A percentile compares a stretch with the other conserved stretches of the same genome.
Evolutionary conservation across 208 protist genomes (phyloP).

Genomic region (Tritrichomonas foetus): DNA sequence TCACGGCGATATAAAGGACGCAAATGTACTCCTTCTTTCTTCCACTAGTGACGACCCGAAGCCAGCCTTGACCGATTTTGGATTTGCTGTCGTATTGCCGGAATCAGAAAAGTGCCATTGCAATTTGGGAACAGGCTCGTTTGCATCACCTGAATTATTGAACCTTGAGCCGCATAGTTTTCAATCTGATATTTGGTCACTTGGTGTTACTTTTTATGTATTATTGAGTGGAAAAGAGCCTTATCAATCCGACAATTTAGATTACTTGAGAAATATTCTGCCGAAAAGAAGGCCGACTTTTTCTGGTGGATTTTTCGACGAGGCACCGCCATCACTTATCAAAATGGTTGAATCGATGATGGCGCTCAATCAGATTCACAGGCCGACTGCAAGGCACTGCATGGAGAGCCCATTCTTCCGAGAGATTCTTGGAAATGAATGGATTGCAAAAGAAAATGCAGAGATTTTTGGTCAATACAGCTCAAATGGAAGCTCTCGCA

Average conservation of each 20-base stretch:
- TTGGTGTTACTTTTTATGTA: background rate
- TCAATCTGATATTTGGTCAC: background rate
- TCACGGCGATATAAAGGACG: background rate
- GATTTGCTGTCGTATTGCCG: background rate
- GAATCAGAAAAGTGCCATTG: background rate
- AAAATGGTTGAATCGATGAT: background rate
- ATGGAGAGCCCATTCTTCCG: background rate
- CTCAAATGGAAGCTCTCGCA: too few species aligned
- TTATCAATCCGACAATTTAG: background rate
- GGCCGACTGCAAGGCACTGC: background rate
- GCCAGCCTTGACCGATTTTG: background rate
- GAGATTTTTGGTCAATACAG: too few species aligned
- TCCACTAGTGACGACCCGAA: background rate
- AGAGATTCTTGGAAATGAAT: background rate
- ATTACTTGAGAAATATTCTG: background rate
- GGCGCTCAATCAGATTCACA: background rate
- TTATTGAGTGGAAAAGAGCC: background rate
- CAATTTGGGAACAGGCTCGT: background rate
- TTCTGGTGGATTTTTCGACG: background rate
- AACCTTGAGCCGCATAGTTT: background rate
- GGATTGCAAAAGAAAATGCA: background rate
- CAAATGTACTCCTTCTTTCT: background rate
- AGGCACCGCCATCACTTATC: background rate
- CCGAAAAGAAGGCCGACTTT: background rate
- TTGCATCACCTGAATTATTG: background rate